Evolutionary conservation across 2,329 filamentous ascomycete genomes (phyloP), one percentile per base, ranked within the genome.

Genomic region (Trichoderma brevicompactum): DNA sequence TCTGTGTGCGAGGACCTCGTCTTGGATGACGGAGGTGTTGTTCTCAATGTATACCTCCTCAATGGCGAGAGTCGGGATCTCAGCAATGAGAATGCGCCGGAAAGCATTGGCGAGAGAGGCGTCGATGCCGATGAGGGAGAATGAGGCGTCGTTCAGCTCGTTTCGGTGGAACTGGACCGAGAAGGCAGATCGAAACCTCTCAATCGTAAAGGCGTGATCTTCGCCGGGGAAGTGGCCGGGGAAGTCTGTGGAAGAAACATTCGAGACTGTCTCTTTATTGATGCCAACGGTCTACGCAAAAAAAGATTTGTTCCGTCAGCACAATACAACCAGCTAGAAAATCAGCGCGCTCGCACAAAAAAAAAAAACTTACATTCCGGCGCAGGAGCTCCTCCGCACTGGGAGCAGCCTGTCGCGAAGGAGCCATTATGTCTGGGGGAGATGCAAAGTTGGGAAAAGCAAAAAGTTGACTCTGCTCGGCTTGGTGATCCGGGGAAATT

Each of bases 1-100:
- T 50, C 95, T 87, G 77, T 95, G 92, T 15, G 94, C 90, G 59
- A 99, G 88, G 5, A 99, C 94, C 81, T 99, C 95, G 76, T 99
- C 95, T 77, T 98, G 94, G 73, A 99, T 95, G 41, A 99, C 93
- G 5, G 92, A 97, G 58, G 94, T 98, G 83, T 99, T 99, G 83
- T 97, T 96, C 76, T 92, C 87, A 69, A 98, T 89, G 80, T 91
- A 99, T 75, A 96, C 92, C 68, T 88, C 89, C 82, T 99, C 95
- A 73, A 99, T 94, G 70, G 96, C 95, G 52, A 99, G 85, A 2
- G 93, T 95, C 17, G 94, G 93, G 61, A 99, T 91, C 81, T 99
- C 96, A 71, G 94, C 87, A 77, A 99, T 90, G 73, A 98, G 85
- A 73, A 98, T 98, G 72, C 95, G 92, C 67, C 95, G 93, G 83